Evolutionary conservation across 768 basidiomycete genomes (phyloP).

Genomic region (Lepiota brunneoincarnata): DNA sequence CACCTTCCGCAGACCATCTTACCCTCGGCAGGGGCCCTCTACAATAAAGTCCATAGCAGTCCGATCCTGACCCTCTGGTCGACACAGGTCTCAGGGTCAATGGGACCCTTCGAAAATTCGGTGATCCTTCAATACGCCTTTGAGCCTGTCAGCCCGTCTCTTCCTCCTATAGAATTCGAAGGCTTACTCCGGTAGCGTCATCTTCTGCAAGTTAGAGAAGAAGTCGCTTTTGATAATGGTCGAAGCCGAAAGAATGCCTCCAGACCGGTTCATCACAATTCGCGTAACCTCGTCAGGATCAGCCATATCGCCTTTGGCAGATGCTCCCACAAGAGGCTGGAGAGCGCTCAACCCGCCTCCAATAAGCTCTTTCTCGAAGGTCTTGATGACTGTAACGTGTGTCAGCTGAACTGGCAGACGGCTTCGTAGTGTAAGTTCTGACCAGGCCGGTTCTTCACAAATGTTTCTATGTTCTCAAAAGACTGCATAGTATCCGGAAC

Average conservation of each 20-base stretch:
- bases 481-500: constrained; percentile 77
- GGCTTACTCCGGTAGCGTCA: constrained; percentile 88
- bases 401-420: background rate
- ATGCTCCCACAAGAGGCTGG: constrained; percentile 76
- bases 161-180: background rate
- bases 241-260: constrained; percentile 83
- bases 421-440: constrained; percentile 11
- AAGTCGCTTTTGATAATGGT: constrained; percentile 96
- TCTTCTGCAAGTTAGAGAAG: constrained; percentile 93
- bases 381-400: constrained; percentile 72
- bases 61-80: constrained; percentile 25
- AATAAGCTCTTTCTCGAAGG: constrained; percentile 88
- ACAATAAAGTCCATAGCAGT: constrained; percentile 35
- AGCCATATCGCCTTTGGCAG: constrained; percentile 64
- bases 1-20: constrained; percentile 82
- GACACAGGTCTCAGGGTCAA: constrained; percentile 47
- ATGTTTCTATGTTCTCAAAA: constrained; percentile 77
- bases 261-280: constrained; percentile 80
- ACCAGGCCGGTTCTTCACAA: constrained; percentile 85
- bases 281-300: constrained; percentile 89
- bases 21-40: constrained; percentile 32
- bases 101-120: constrained; percentile 87
- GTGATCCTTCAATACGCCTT: constrained; percentile 86
- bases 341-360: constrained; percentile 76
- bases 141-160: background rate